Percentiles rank a stretch among this genome's conserved stretches.
These are phyloP conservation scores for Ophiostoma montium DNA, from an alignment of 2,329 filamentous ascomycete genomes.

Conservation along the genomic window DNA sequence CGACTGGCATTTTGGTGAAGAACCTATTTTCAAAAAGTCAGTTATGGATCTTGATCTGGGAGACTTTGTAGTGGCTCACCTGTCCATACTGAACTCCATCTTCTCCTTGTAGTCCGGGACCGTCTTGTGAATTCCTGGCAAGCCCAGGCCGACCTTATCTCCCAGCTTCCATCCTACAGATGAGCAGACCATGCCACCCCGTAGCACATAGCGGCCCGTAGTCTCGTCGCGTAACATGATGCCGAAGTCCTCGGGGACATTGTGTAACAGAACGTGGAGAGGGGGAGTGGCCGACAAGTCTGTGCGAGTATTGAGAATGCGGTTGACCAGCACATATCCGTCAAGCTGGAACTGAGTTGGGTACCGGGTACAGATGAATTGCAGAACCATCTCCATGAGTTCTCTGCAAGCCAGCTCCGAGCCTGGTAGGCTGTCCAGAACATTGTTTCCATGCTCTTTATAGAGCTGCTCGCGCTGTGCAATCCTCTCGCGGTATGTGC, in stretches of 20 bases:
- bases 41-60: neutral
- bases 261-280: slow-evolving; percentile 56
- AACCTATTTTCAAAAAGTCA: slow-evolving; percentile 26
- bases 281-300: slow-evolving; percentile 41
- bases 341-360: slow-evolving; percentile 51
- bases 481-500: slow-evolving; percentile 53
- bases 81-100: slow-evolving; percentile 78
- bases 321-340: slow-evolving; percentile 52
- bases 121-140: slow-evolving; percentile 57
- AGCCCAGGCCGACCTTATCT: slow-evolving; percentile 55
- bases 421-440: slow-evolving; percentile 57
- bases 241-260: slow-evolving; percentile 75
- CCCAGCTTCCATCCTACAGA: slow-evolving; percentile 67
- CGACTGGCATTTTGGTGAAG: slow-evolving; percentile 52
- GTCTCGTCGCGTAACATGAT: slow-evolving; percentile 58
- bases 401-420: slow-evolving; percentile 72
- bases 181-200: slow-evolving; percentile 66
- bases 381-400: slow-evolving; percentile 72
- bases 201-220: slow-evolving; percentile 59
- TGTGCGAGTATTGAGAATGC: slow-evolving; percentile 48
- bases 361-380: slow-evolving; percentile 67
- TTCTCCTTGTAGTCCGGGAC: slow-evolving; percentile 80
- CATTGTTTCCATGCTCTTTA: slow-evolving; percentile 43
- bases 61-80: slow-evolving; percentile 17
- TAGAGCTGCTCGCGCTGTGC: slow-evolving; percentile 54